phyloP scores from a whole-genome alignment of 768 basidiomycete species.

The Rhodocollybia butyracea region DNA sequence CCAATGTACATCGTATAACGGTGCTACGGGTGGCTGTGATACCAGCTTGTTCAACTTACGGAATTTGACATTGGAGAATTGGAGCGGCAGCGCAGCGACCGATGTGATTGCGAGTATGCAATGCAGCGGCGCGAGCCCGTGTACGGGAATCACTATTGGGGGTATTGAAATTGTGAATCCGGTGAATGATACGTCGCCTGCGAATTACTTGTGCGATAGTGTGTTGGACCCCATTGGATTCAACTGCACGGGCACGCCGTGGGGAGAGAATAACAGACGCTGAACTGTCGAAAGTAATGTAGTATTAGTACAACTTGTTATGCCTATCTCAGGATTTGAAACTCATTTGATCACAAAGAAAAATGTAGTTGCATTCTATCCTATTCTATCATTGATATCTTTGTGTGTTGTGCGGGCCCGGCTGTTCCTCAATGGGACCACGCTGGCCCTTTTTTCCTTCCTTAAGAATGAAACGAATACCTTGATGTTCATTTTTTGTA shows the following conservation, averaged over 20 bases:
- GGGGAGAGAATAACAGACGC: not conserved
- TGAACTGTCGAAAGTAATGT: not conserved
- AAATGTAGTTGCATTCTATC: too few relatives aligned
- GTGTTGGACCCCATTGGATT: constrained; percentile 22
- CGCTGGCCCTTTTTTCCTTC: too few relatives aligned
- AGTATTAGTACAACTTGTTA: too few relatives aligned
- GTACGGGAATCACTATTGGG: constrained; percentile 19
- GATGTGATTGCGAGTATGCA: constrained; percentile 22
- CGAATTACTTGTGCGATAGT: constrained; percentile 19
- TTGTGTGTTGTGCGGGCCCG: too few relatives aligned
- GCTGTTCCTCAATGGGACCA: too few relatives aligned
- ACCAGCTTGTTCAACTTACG: constrained; percentile 31
- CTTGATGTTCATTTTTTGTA: too few relatives aligned
- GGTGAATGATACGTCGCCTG: constrained; percentile 8
- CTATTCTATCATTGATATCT: too few relatives aligned
- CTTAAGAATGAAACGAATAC: too few relatives aligned
- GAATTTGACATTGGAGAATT: constrained; percentile 28
- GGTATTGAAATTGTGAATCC: constrained; percentile 19
- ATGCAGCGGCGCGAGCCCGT: constrained; percentile 31
- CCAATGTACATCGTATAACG: constrained; percentile 30
- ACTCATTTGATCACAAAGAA: too few relatives aligned
- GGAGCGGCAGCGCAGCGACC: constrained; percentile 24
- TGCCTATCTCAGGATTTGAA: not conserved
- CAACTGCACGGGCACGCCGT: constrained; percentile 17
- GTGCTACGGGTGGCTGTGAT: constrained; percentile 29